These are phyloP conservation scores for Cytospora mali DNA, from an alignment of 2,329 filamentous ascomycete species.

Conservation along the genomic window DNA sequence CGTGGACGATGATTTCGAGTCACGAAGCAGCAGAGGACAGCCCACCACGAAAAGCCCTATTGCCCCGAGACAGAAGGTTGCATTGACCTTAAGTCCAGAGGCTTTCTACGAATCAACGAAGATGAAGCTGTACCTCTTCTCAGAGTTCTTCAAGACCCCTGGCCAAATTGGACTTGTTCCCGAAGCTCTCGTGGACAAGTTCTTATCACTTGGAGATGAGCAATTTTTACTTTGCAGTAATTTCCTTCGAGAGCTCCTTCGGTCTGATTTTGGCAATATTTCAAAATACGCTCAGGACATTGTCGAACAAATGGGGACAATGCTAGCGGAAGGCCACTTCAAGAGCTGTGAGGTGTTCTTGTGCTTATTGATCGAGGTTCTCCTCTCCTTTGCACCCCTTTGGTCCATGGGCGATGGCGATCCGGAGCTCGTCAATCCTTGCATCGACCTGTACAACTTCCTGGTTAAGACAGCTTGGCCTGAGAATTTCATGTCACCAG, in stretches of 20 bases:
- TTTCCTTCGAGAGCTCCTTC: constrained; percentile 55
- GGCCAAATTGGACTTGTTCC: constrained; percentile 55
- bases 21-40: constrained; percentile 56
- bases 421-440: constrained; percentile 58
- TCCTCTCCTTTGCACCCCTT: constrained; percentile 63
- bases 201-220: constrained; percentile 54
- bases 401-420: constrained; percentile 65
- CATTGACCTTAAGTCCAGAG: constrained; percentile 45
- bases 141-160: constrained; percentile 45
- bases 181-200: constrained; percentile 50
- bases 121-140: constrained; percentile 50
- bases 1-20: constrained; percentile 66
- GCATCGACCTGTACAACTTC: constrained; percentile 77
- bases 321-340: constrained; percentile 61
- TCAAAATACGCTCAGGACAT: constrained; percentile 50
- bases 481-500: constrained; percentile 69
- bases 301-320: constrained; percentile 52
- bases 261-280: constrained; percentile 54
- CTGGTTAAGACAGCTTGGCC: constrained; percentile 69
- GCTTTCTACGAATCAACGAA: constrained; percentile 54
- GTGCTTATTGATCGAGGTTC: constrained; percentile 66
- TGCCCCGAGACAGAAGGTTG: constrained; percentile 50
- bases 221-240: constrained; percentile 55
- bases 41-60: constrained; percentile 41
- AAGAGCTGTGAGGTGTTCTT: constrained; percentile 76